These are phyloP conservation scores for Chalciporus sphaerocephalus DNA, from an alignment of 768 basidiomycete genomes.

Conservation along the genomic window DNA sequence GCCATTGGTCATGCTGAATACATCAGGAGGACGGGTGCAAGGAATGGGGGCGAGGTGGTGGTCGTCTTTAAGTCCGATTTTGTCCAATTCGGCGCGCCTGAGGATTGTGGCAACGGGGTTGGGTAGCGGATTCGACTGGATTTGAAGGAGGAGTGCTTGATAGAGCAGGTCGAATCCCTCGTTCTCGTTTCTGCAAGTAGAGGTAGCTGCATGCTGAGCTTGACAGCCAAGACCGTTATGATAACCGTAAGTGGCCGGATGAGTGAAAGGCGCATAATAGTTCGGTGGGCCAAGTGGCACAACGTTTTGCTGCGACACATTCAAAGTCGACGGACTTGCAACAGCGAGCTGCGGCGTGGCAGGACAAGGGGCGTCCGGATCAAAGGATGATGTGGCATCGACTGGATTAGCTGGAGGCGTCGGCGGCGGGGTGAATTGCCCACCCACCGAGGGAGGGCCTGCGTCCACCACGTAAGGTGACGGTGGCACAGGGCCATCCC, in stretches of 20 bases:
- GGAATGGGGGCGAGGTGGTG: neutral
- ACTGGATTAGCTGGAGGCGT: neutral
- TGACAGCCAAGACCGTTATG: neutral
- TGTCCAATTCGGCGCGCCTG: neutral
- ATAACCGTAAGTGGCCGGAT: too few relatives aligned
- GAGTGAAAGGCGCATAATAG: neutral
- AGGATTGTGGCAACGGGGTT: neutral
- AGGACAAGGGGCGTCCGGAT: slow-evolving; percentile 15
- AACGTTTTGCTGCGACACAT: neutral
- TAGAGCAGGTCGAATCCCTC: neutral
- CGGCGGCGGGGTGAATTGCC: slow-evolving; percentile 7
- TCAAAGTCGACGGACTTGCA: too few relatives aligned
- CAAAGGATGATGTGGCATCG: neutral
- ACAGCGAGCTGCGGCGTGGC: slow-evolving; percentile 5
- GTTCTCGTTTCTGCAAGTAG: neutral
- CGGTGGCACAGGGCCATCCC: slow-evolving; percentile 1
- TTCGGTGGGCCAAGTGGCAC: neutral
- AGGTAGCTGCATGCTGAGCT: neutral
- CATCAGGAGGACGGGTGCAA: neutral
- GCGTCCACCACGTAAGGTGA: slow-evolving; percentile 8
- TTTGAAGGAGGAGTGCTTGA: neutral
- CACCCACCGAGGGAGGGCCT: neutral
- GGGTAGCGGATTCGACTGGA: neutral
- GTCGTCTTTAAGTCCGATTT: neutral
- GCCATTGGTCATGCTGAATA: neutral